These are phyloP conservation scores for Suillus variegatus DNA, from an alignment of 768 basidiomycete genomes.

Conservation along the genomic window DNA sequence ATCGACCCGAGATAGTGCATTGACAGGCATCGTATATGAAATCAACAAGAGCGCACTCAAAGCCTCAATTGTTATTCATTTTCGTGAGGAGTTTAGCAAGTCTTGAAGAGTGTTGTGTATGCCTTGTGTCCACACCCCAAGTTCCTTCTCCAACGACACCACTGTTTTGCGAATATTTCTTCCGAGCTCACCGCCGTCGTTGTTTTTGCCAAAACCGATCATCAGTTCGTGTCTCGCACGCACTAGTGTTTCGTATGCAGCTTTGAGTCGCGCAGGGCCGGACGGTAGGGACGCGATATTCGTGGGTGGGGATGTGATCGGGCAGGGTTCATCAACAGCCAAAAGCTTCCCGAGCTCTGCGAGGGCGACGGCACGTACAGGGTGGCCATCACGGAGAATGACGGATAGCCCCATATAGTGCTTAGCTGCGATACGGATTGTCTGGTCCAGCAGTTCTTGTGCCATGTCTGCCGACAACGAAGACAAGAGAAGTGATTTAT, in stretches of 20 bases:
- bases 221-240: slow-evolving; percentile 60
- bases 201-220: slow-evolving; percentile 70
- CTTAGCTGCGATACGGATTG: slow-evolving; percentile 57
- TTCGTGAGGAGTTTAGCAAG: slow-evolving; percentile 3
- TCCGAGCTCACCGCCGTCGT: slow-evolving; percentile 75
- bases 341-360: slow-evolving; percentile 84
- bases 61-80: background rate
- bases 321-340: slow-evolving; percentile 71
- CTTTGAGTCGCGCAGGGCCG: slow-evolving; percentile 59
- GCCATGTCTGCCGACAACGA: slow-evolving; percentile 42
- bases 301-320: slow-evolving; percentile 27
- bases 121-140: slow-evolving; percentile 68
- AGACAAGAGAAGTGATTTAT: slow-evolving; percentile 64
- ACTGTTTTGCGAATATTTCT: slow-evolving; percentile 58
- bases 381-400: slow-evolving; percentile 68
- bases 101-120: slow-evolving; percentile 58
- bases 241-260: slow-evolving; percentile 66
- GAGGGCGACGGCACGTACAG: slow-evolving; percentile 70
- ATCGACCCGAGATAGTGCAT: background rate
- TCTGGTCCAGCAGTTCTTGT: slow-evolving; percentile 61
- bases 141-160: slow-evolving; percentile 68
- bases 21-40: background rate
- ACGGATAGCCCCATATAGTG: slow-evolving; percentile 52
- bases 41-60: background rate
- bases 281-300: slow-evolving; percentile 59